Evolutionary conservation across 2,329 filamentous ascomycete species (phyloP), one percentile per base, ranked within the genome.

Genomic region (Fusarium newnesense): DNA sequence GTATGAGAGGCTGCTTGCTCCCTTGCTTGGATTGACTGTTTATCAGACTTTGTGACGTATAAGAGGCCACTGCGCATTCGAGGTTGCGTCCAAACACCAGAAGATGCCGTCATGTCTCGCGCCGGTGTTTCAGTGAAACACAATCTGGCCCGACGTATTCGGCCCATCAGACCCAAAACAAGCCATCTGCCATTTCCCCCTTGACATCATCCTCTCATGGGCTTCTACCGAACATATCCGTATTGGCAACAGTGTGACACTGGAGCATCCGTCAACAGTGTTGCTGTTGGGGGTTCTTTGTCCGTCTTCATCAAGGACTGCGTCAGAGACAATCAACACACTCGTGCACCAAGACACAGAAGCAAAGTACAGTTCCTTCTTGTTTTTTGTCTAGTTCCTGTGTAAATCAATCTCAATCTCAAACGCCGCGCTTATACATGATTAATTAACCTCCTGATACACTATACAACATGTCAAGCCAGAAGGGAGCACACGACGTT

Each of bases 381-480:
- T 62, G 67, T 62, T 69, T 74, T 76, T 77, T 76, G 72, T 79
- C 77, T 77, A 78, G 70, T 78, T 75, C 77, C 79, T 69, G 69
- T 70, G 70, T 76, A 73, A 67, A 74, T 53, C 69, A 73, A 77
- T 76, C 72, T 77, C 66, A 72, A 76, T 75, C 73, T 78, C 75
- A 77, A 81, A 82, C 81, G 80, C 81, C 81, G 63, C 81, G 81
- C 81, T 82, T 74, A 80, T 81, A 77, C 77, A 80, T 75, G 63
- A 78, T 72, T 74, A 77, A 76, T 74, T 50, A 68, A 75, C 75
- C 69, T 70, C 61, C 69, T 56, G 71, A 67, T 74, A 72, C 54
- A 67, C 62, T 66, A 60, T 66, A 67, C 67, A 59, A 61, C 40
- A 59, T 67, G 58, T 65, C 68, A 72, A 59, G 67, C 60, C 64